Evolutionary conservation across 768 basidiomycete species (phyloP).

Genomic region (Lactarius indigo): DNA sequence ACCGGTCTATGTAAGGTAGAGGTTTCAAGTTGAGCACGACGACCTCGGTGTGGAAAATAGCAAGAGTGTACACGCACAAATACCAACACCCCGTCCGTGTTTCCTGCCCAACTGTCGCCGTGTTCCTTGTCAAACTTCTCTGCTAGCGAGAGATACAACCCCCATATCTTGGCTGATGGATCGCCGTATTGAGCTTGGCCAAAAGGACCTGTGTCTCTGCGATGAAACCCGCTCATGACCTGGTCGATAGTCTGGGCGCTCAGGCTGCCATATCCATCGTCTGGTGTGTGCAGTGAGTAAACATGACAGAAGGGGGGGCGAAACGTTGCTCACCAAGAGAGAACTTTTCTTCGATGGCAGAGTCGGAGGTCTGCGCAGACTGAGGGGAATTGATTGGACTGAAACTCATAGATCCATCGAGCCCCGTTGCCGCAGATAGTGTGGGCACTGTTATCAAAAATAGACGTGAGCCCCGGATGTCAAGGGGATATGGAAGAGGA

Average conservation of each 20-base stretch:
- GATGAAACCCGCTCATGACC: background rate
- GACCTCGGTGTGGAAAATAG: background rate
- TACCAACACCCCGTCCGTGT: slow-evolving; percentile 22
- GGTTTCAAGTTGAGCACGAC: background rate
- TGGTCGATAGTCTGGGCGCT: background rate
- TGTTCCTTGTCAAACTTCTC: slow-evolving; percentile 21
- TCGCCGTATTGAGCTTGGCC: background rate
- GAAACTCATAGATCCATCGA: background rate
- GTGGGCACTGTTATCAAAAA: background rate
- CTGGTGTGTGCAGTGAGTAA: background rate
- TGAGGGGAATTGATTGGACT: background rate
- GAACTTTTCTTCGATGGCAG: slow-evolving; percentile 1
- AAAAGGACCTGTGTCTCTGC: background rate
- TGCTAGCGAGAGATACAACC: slow-evolving; percentile 16
- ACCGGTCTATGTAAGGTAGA: slow-evolving; percentile 23
- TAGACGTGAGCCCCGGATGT: background rate
- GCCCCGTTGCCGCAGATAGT: background rate
- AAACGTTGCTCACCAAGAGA: background rate
- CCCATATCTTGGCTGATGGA: slow-evolving; percentile 20
- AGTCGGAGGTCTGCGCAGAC: background rate
- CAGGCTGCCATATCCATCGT: background rate
- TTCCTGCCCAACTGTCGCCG: slow-evolving; percentile 23
- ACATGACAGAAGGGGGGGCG: background rate
- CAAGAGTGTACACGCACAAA: slow-evolving; percentile 12
- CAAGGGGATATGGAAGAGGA: background rate